phyloP scores from a whole-genome alignment of 2,329 filamentous ascomycete species.

The Hypoxylon sp. region DNA sequence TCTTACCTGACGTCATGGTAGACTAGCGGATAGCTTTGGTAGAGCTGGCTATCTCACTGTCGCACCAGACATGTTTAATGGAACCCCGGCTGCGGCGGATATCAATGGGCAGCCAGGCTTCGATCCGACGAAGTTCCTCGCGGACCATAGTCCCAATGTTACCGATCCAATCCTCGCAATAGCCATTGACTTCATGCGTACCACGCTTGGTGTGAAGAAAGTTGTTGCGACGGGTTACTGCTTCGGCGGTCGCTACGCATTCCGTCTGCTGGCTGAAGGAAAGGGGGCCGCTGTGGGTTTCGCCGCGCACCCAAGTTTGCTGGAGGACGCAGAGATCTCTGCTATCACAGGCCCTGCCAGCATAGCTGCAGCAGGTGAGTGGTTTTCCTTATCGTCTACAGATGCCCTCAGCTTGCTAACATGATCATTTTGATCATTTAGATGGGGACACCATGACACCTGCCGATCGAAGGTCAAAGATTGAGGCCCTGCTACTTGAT shows the following conservation, averaged over 20 bases:
- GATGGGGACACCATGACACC: slow-evolving; percentile 74
- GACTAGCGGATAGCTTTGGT: slow-evolving; percentile 57
- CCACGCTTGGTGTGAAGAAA: slow-evolving; percentile 64
- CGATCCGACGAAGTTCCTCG: slow-evolving; percentile 52
- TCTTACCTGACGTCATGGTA: slow-evolving; percentile 34
- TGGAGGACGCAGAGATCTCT: slow-evolving; percentile 71
- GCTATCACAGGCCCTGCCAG: slow-evolving; percentile 70
- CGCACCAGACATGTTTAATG: slow-evolving; percentile 56
- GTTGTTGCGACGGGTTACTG: slow-evolving; percentile 75
- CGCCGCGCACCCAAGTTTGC: slow-evolving; percentile 75
- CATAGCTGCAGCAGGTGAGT: slow-evolving; percentile 73
- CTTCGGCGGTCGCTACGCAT: slow-evolving; percentile 73
- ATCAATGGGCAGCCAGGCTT: slow-evolving; percentile 50
- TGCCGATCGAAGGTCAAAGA: slow-evolving; percentile 66
- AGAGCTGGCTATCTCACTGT: slow-evolving; percentile 56
- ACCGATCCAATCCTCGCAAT: slow-evolving; percentile 65
- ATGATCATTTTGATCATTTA: slow-evolving; percentile 43
- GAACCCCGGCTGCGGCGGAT: slow-evolving; percentile 53
- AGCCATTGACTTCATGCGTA: slow-evolving; percentile 62
- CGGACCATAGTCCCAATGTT: slow-evolving; percentile 57
- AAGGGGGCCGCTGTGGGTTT: slow-evolving; percentile 71
- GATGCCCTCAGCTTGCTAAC: slow-evolving; percentile 11
- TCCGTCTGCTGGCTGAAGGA: slow-evolving; percentile 67
- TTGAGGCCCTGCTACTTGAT: slow-evolving; percentile 71
- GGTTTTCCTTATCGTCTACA: slow-evolving; percentile 1